Percentiles rank a stretch among this genome's conserved stretches.
Conservation (phyloP, 306 rosid genomes). For the Spatholobus suberectus region DNA sequence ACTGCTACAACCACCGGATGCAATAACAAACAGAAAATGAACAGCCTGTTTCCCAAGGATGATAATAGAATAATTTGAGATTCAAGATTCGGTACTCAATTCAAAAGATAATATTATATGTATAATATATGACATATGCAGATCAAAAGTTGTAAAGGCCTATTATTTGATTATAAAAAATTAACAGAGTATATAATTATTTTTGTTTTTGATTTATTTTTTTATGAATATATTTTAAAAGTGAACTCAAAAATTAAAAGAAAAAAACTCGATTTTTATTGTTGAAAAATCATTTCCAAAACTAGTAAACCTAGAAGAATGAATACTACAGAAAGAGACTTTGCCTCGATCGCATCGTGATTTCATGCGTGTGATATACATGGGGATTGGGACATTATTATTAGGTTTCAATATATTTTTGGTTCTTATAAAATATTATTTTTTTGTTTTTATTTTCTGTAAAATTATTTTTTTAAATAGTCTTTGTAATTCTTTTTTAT, state of each 20-base stretch:
- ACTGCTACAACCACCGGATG: slow-evolving; percentile 18
- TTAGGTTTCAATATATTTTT: too few relatives aligned
- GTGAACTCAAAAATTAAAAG: neutral
- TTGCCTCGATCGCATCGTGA: slow-evolving; percentile 6
- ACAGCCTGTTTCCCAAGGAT: slow-evolving; percentile 11
- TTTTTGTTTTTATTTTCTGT: too few relatives aligned
- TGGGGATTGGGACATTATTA: neutral
- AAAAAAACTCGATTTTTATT: neutral
- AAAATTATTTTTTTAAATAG: too few relatives aligned
- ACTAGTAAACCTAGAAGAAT: neutral
- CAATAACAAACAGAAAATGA: slow-evolving; percentile 32
- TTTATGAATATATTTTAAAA: neutral
- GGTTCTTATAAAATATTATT: too few relatives aligned
- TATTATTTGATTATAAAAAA: too few relatives aligned
- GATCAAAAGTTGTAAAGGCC: too few relatives aligned
- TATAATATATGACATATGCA: too few relatives aligned
- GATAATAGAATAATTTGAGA: neutral
- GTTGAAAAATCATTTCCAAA: neutral
- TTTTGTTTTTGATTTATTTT: neutral
- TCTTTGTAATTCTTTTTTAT: too few relatives aligned
- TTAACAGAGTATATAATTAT: too few relatives aligned
- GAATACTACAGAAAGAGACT: slow-evolving; percentile 17
- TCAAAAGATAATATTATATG: neutral
- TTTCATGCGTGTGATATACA: neutral
- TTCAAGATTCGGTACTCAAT: neutral